phyloP scores from a whole-genome alignment of 2,329 filamentous ascomycete genomes.

The Alternaria arborescens region DNA sequence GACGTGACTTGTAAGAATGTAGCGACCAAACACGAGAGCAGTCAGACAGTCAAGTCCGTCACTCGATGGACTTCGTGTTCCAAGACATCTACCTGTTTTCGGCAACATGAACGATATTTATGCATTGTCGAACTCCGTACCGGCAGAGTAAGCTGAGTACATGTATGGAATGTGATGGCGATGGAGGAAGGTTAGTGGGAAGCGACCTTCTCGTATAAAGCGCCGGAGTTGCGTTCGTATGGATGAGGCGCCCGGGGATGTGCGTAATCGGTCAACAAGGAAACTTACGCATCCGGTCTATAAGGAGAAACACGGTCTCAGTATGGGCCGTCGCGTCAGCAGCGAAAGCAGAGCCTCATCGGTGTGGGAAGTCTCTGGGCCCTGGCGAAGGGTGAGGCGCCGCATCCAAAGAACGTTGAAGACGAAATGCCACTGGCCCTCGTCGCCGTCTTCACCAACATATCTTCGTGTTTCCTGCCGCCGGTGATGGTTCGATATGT shows the following conservation, averaged over 20 bases:
- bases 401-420: not conserved
- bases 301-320: not conserved
- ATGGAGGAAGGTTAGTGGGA: too few relatives aligned
- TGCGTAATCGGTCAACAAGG: not conserved
- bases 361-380: not conserved
- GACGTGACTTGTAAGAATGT: too few relatives aligned
- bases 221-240: not conserved
- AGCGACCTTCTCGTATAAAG: not conserved
- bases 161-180: not conserved
- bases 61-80: not conserved
- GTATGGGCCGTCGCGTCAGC: not conserved
- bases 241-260: not conserved
- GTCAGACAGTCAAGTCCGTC: not conserved
- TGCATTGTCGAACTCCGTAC: not conserved
- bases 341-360: not conserved
- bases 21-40: too few relatives aligned
- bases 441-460: not conserved
- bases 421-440: not conserved
- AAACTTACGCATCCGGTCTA: not conserved
- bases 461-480: not conserved
- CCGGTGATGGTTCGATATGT: not conserved
- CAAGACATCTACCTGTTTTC: not conserved
- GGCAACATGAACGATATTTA: not conserved
- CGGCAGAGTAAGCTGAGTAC: not conserved
- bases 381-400: not conserved